Evolutionary conservation across 2,329 filamentous ascomycete genomes (phyloP).

Genomic region (Colletotrichum sp.): DNA sequence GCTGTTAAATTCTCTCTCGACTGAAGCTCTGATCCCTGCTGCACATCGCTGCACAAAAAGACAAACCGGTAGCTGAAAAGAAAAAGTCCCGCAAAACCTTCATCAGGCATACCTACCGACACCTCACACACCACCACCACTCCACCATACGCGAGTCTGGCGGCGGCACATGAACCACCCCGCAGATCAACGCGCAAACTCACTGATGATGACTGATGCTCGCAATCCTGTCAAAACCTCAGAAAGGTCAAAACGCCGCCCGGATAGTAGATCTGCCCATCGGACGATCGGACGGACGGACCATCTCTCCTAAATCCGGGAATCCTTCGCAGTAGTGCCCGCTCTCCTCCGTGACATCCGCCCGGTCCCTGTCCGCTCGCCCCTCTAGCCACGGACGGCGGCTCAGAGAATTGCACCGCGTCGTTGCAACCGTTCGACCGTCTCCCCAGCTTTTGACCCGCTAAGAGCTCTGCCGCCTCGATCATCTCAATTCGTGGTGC

Average conservation of each 20-base stretch:
- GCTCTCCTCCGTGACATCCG: slow-evolving; percentile 6
- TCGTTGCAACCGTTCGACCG: not conserved
- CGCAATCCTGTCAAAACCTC: not conserved
- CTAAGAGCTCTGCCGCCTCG: not conserved
- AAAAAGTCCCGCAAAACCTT: not conserved
- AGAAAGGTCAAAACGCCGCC: not conserved
- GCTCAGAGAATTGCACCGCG: not conserved
- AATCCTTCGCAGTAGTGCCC: not conserved
- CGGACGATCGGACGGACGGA: not conserved
- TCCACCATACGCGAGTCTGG: not conserved
- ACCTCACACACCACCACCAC: not conserved
- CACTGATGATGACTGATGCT: not conserved
- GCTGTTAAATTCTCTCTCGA: not conserved
- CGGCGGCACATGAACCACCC: not conserved
- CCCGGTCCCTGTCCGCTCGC: slow-evolving; percentile 7
- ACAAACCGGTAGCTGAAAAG: not conserved
- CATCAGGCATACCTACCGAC: not conserved
- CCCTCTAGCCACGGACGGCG: not conserved
- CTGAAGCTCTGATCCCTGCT: not conserved
- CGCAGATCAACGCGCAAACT: not conserved
- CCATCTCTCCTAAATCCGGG: not conserved
- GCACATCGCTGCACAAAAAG: not conserved
- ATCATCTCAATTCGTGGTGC: not conserved
- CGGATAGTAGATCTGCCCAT: not conserved
- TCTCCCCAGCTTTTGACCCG: not conserved